phyloP scores from a whole-genome alignment of 805 yeast genomes.

The Pichia manshurica region DNA sequence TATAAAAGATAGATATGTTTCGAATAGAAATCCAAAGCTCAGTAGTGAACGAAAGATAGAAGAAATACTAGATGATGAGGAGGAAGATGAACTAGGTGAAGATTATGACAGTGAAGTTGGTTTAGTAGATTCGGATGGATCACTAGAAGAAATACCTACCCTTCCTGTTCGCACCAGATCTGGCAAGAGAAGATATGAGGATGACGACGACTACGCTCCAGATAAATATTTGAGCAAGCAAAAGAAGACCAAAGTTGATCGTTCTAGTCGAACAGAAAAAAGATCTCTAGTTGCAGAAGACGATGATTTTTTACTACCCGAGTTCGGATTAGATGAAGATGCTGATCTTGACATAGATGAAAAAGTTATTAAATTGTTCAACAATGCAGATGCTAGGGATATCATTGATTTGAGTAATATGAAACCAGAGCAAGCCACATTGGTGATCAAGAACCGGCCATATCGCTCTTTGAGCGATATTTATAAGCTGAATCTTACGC shows the following conservation, averaged over 20 bases:
- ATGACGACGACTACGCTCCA: conserved; percentile 38
- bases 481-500: conserved; percentile 47
- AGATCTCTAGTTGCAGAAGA: conserved; percentile 24
- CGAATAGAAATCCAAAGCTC: neutral
- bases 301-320: conserved; percentile 31
- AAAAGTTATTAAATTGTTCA: conserved; percentile 69
- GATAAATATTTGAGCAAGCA: neutral
- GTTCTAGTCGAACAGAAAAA: conserved; percentile 13
- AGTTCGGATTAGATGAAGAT: conserved; percentile 24
- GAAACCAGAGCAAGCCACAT: conserved; percentile 57
- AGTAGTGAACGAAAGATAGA: conserved; percentile 10
- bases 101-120: conserved; percentile 4
- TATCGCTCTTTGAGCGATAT: conserved; percentile 54
- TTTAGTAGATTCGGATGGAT: conserved; percentile 8
- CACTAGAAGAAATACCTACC: conserved; percentile 7
- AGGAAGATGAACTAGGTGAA: conserved; percentile 4
- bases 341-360: conserved; percentile 43
- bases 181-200: conserved; percentile 38
- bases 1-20: conserved; percentile 22
- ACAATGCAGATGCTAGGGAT: conserved; percentile 69
- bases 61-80: neutral
- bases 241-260: neutral
- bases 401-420: conserved; percentile 76
- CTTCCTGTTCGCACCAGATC: conserved; percentile 1
- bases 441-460: conserved; percentile 66